Conservation (phyloP, 495 filamentous ascomycete genomes). For the Barbatosphaeria neglecta region DNA sequence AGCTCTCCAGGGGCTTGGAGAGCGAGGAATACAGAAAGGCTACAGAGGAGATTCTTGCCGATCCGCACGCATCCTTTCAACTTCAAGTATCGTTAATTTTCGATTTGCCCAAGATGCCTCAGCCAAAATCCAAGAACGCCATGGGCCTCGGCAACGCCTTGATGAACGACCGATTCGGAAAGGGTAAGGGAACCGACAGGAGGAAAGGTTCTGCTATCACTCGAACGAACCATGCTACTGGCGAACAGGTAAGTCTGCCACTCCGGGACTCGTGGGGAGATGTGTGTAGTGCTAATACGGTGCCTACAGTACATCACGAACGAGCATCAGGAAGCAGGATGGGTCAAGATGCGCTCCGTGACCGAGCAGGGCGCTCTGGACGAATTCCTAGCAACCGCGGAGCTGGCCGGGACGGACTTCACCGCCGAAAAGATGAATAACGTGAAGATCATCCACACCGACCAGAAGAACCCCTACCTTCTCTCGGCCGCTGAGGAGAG, state of each 20-base stretch:
- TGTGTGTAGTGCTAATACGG: background rate
- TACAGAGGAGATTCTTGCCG: background rate
- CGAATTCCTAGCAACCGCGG: conserved; percentile 62
- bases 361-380: conserved; percentile 96
- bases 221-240: conserved; percentile 48
- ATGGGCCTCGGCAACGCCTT: conserved; percentile 76
- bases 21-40: too few species aligned
- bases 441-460: conserved; percentile 92
- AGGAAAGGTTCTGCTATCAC: conserved; percentile 50
- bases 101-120: conserved; percentile 51
- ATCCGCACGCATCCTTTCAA: background rate
- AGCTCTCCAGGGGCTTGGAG: too few species aligned
- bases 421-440: conserved; percentile 98
- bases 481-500: conserved; percentile 81
- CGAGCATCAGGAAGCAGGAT: conserved; percentile 61
- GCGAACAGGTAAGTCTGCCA: conserved; percentile 19
- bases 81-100: background rate
- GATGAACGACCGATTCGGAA: conserved; percentile 90
- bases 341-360: conserved; percentile 96
- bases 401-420: conserved; percentile 95
- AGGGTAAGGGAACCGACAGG: conserved; percentile 63
- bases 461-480: conserved; percentile 91
- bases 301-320: conserved; percentile 52
- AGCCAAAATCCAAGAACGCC: conserved; percentile 88
- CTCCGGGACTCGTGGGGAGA: background rate